Percentiles rank a stretch among this genome's conserved stretches.
Evolutionary conservation across 2,329 filamentous ascomycete genomes (phyloP).

Genomic region (Sordariomycetes sp.): DNA sequence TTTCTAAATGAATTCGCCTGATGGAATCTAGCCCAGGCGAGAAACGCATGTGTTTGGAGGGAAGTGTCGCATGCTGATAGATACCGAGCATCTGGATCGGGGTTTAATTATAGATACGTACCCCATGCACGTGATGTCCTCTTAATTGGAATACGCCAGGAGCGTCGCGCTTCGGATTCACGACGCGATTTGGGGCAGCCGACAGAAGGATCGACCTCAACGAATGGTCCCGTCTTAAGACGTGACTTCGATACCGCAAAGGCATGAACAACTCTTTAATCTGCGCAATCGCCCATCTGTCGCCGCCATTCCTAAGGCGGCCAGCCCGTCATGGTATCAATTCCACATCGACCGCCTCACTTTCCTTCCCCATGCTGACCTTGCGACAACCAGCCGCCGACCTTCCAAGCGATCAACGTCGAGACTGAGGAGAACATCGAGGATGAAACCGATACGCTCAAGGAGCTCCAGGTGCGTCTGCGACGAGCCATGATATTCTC

Average conservation of each 20-base stretch:
- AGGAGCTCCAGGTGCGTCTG: constrained; percentile 61
- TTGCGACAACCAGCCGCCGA: constrained; percentile 26
- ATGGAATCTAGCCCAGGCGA: too few relatives aligned
- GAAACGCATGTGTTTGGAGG: too few relatives aligned
- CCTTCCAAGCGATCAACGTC: constrained; percentile 83
- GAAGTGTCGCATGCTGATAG: too few relatives aligned
- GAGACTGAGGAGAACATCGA: constrained; percentile 84
- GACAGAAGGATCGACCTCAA: neutral
- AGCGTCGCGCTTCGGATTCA: neutral
- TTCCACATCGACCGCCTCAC: neutral
- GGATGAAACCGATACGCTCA: constrained; percentile 87
- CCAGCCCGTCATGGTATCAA: neutral
- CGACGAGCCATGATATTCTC: neutral
- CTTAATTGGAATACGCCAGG: neutral
- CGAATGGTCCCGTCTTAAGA: neutral
- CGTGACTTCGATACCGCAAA: neutral
- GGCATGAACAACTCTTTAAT: neutral
- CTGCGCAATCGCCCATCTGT: neutral
- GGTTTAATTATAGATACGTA: too few relatives aligned
- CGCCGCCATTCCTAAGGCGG: neutral
- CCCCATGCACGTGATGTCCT: neutral
- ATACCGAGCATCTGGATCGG: too few relatives aligned
- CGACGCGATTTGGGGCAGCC: neutral
- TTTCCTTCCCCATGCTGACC: constrained; percentile 1
- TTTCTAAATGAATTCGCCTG: too few relatives aligned